Base-by-base conservation (phyloP, 345 rosid genomes). In the Eucalyptus grandis region DNA sequence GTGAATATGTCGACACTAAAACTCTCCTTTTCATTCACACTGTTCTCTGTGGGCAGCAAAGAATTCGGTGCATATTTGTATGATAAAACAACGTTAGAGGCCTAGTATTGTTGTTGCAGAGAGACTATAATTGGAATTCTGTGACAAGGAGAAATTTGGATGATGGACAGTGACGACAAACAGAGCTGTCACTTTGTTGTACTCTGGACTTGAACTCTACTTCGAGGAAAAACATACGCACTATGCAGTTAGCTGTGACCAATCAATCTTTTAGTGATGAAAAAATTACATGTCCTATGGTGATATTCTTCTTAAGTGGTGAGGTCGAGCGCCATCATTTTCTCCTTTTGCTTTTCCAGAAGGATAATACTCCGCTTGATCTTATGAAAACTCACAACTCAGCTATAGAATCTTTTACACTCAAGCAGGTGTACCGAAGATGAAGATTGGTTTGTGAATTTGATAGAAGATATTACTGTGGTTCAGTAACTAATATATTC, bases 281-380 rank as follows among this genome's bases (percentile, higher is more conserved):
- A 5, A 5, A 3, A 58, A 60, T 60, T 0, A 11, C 67, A 60
- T 60, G 31, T 12, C 69, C 69, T 6, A 3, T 27, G 0, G 69
- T 62, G 0, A 62, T 62, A 62, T 13, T 62, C 69, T 62, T 62
- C 15, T 62, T 11, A 6, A 6, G 17, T 62, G 17, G 34, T 30
- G 3, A 34, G 69, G 34, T 62, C 34, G 0, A 27, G 9, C 17
- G 15, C 0, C 34, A 27, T 30, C 0, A 1, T 62, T 62, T 62
- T 62, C 34, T 62, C 17, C 31, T 30, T 62, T 13, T 62, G 34
- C 69, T 0, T 62, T 62, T 30, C 69, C 34, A 62, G 69, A 62
- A 62, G 34, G 34, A 11, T 27, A 7, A 26, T 62, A 62, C 17
- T 62, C 69, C 0, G 69, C 34, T 62, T 62, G 69, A 62, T 62